Base-by-base conservation (phyloP, 768 basidiomycete species). In the Suillus brevipes region DNA sequence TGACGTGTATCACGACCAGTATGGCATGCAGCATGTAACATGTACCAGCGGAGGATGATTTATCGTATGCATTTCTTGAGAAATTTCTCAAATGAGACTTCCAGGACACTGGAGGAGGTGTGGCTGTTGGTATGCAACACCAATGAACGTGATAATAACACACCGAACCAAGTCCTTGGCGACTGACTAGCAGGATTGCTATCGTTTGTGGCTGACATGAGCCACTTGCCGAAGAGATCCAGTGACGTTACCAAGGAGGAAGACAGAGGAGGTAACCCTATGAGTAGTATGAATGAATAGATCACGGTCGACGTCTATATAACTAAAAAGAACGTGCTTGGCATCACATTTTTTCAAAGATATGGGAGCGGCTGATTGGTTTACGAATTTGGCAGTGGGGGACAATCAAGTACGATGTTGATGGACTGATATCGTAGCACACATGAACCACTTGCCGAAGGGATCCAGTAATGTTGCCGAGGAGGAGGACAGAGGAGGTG, bases 1-100 rank as follows among this genome's bases (percentile, higher is more conserved):
- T 5, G 6, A 67, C 16, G 36, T 70, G 66, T 18, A 70, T 53
- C 34, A 43, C 6, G 13, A 70, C 53, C 9, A 70, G 58, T 9
- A 55, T 20, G 60, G 23, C 40, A 47, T 67, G 66, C 37, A 67
- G 16, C 2, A 10, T 23, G 42, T 65, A 62, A 55, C 66, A 65
- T 20, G 38, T 28, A 23, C 23, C 2, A 25, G 37, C 16, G 12
- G 25, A 40, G 6, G 14, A 40, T 58, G 55, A 37, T 36, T 10
- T 25, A 58, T 58, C 6, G 16, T 5, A 9, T 58, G 8, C 16
- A 38, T 40, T 38, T 25, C 14, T 16, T 38, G 14, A 16, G 16
- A 10, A 23, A 10, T 25, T 23, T 23, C 38, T 38, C 38, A 14
- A 8, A 20, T 23, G n/a, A 57, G 36, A n/a, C 14, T 56, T 57